Evolutionary conservation across 2,329 filamentous ascomycete species (phyloP).

Genomic region (Neonectria coccinea): DNA sequence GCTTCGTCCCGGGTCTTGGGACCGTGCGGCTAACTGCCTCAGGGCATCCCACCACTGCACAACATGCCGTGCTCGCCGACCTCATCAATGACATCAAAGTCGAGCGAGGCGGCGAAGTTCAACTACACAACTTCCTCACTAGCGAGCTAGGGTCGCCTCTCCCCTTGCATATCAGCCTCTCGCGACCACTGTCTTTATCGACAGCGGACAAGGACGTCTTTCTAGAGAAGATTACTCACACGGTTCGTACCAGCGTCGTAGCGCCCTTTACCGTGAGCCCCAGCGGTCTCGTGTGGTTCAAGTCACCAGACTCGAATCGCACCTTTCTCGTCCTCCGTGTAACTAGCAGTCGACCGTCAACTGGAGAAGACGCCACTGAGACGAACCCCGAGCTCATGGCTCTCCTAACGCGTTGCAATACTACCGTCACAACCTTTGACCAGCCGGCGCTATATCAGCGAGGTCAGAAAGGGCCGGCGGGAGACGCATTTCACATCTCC

Average conservation of each 20-base stretch:
- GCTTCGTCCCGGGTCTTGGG: neutral
- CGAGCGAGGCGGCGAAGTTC: constrained; percentile 48
- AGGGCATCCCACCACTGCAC: constrained; percentile 66
- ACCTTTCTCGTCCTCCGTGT: constrained; percentile 87
- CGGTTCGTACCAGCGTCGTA: constrained; percentile 50
- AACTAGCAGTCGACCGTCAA: constrained; percentile 33
- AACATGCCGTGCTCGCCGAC: constrained; percentile 60
- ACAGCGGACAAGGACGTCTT: constrained; percentile 80
- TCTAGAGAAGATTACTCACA: constrained; percentile 63
- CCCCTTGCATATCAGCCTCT: constrained; percentile 92
- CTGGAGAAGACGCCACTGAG: constrained; percentile 13
- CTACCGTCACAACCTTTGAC: constrained; percentile 74
- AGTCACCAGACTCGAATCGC: constrained; percentile 70
- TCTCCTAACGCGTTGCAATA: constrained; percentile 77
- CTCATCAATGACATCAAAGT: constrained; percentile 55
- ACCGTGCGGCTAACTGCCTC: constrained; percentile 15
- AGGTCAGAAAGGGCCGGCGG: constrained; percentile 39
- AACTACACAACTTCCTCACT: constrained; percentile 75
- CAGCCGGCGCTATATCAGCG: constrained; percentile 78
- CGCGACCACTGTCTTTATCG: constrained; percentile 79
- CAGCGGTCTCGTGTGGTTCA: constrained; percentile 60
- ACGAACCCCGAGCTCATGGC: constrained; percentile 66
- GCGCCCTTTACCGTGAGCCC: constrained; percentile 55
- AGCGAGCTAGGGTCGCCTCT: constrained; percentile 82
- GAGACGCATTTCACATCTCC: constrained; percentile 82